These are phyloP conservation scores for Daldinia childiae DNA, from an alignment of 495 filamentous ascomycete species.

Conservation along the genomic window DNA sequence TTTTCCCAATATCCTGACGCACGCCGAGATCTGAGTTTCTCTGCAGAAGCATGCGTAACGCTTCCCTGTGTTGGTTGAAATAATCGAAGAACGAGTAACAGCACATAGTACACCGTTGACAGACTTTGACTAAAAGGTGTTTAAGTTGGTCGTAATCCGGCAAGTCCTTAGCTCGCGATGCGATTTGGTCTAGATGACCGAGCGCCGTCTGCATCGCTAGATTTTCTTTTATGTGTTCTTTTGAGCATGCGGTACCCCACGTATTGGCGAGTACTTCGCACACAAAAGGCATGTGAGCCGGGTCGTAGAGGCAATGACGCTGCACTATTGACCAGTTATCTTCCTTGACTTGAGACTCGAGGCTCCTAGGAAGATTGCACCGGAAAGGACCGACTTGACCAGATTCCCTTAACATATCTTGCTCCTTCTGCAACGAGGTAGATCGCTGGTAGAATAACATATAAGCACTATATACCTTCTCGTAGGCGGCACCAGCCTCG, in stretches of 20 bases:
- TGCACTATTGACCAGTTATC: conserved; percentile 79
- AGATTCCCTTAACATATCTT: conserved; percentile 48
- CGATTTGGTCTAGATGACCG: conserved; percentile 79
- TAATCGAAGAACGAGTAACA: conserved; percentile 70
- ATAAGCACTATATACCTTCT: conserved; percentile 88
- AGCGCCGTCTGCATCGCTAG: conserved; percentile 72
- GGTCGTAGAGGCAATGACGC: conserved; percentile 83
- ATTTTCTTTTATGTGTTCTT: conserved; percentile 65
- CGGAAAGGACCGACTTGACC: conserved; percentile 60
- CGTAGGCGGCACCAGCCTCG: conserved; percentile 57
- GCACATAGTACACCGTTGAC: conserved; percentile 65
- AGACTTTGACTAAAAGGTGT: conserved; percentile 61
- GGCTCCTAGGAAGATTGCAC: conserved; percentile 62
- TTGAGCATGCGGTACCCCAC: conserved; percentile 58
- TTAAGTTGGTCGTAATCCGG: conserved; percentile 69
- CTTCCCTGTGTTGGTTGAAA: conserved; percentile 62
- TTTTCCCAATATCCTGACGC: conserved; percentile 64
- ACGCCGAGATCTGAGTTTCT: conserved; percentile 68
- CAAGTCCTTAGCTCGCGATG: conserved; percentile 76
- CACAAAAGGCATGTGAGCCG: conserved; percentile 74
- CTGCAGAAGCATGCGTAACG: conserved; percentile 73
- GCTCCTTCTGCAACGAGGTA: conserved; percentile 65
- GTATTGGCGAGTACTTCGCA: conserved; percentile 62
- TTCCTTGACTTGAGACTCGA: conserved; percentile 69
- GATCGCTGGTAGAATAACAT: conserved; percentile 97